A percentile compares a stretch with the other conserved stretches of the same genome.
Conservation (phyloP, 1,284 basidiomycete species). For the Puccinia novopanici region DNA sequence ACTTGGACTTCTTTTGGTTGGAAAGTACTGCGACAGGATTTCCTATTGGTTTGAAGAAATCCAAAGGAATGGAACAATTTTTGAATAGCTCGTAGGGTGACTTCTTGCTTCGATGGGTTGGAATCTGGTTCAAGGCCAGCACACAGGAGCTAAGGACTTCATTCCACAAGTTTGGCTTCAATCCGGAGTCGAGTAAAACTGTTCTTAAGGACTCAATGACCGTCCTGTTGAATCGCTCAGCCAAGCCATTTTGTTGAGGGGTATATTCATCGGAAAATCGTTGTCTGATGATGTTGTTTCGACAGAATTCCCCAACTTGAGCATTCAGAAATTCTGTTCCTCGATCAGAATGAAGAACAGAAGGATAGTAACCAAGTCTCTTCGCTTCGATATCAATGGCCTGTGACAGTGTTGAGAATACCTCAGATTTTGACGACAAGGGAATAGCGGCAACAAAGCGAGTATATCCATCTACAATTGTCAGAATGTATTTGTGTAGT, state of each 20-base stretch:
- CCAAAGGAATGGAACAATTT: not conserved
- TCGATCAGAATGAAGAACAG: not conserved
- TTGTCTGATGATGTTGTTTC: not conserved
- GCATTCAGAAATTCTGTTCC: not conserved
- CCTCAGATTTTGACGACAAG: not conserved
- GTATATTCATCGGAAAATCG: not conserved
- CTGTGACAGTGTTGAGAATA: not conserved
- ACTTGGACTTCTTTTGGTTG: not conserved
- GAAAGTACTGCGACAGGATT: not conserved
- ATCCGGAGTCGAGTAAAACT: not conserved
- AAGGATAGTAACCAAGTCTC: constrained; percentile 2
- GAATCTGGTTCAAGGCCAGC: not conserved
- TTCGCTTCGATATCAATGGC: not conserved
- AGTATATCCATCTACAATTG: not conserved
- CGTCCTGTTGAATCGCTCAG: not conserved
- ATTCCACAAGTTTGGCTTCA: not conserved
- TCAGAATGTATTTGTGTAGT: constrained; percentile 1
- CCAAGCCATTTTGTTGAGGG: constrained; percentile 13
- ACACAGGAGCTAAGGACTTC: not conserved
- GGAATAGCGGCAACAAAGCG: not conserved
- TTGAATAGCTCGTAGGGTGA: not conserved
- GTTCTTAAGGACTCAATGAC: not conserved
- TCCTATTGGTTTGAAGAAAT: not conserved
- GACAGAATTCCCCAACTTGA: not conserved
- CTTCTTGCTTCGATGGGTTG: not conserved